Conservation (phyloP, 208 protist genomes). For the Balamuthia mandrillaris region DNA sequence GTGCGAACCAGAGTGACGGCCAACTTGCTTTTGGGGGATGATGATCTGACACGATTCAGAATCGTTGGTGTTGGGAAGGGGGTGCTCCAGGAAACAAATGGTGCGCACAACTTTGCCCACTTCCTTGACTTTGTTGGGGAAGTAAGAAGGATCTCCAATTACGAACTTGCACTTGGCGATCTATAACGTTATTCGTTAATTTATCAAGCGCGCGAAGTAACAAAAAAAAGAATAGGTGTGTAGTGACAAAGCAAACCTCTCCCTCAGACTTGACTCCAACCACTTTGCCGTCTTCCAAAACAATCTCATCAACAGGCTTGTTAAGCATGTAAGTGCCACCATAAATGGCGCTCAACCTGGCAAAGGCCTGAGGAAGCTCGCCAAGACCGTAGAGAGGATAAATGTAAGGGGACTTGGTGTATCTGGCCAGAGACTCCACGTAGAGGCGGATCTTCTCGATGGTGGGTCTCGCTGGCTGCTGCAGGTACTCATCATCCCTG, state of each 20-base stretch:
- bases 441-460: slow-evolving; percentile 95
- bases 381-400: slow-evolving; percentile 99
- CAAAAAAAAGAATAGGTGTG: background rate
- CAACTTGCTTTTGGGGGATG: slow-evolving; percentile 92
- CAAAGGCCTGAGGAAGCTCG: slow-evolving; percentile 98
- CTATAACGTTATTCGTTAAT: too few relatives aligned
- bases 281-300: slow-evolving; percentile 88
- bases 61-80: slow-evolving; percentile 79
- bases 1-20: slow-evolving; percentile 75
- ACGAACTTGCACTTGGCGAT: slow-evolving; percentile 88
- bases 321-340: slow-evolving; percentile 99
- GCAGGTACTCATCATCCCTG: slow-evolving; percentile 83
- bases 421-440: slow-evolving; percentile 84
- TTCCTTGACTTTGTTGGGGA: slow-evolving; percentile 89
- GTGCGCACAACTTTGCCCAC: slow-evolving; percentile 90
- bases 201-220: too few relatives aligned
- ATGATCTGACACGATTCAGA: slow-evolving; percentile 93
- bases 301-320: slow-evolving; percentile 92
- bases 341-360: slow-evolving; percentile 84
- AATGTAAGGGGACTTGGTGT: slow-evolving; percentile 94
- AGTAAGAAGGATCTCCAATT: slow-evolving; percentile 98
- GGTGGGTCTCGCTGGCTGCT: slow-evolving; percentile 85
- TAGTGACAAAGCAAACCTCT: slow-evolving; percentile 51
- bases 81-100: slow-evolving; percentile 95
- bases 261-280: slow-evolving; percentile 87